Evolutionary conservation across 495 filamentous ascomycete genomes (phyloP).

Genomic region (Hypomontagnella monticulosa): DNA sequence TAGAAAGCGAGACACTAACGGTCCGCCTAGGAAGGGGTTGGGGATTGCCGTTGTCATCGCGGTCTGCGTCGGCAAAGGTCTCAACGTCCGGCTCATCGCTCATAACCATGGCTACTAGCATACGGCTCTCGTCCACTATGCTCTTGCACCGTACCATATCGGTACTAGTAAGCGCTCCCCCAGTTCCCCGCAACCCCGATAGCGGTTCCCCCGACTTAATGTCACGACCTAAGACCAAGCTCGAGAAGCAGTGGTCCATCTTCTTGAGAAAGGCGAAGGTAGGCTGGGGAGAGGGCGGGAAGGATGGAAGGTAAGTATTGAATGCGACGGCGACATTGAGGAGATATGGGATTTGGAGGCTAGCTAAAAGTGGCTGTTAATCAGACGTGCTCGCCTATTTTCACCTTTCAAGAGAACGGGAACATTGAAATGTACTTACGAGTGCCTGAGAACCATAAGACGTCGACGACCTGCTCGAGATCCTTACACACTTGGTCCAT

Average conservation of each 20-base stretch:
- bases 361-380: slow-evolving; percentile 61
- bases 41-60: slow-evolving; percentile 1
- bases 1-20: slow-evolving; percentile 16
- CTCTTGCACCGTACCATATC: slow-evolving; percentile 87
- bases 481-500: slow-evolving; percentile 76
- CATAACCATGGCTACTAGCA: slow-evolving; percentile 73
- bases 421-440: slow-evolving; percentile 63
- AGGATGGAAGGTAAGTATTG: slow-evolving; percentile 69
- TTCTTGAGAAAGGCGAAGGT: slow-evolving; percentile 77
- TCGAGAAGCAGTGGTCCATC: slow-evolving; percentile 79
- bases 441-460: slow-evolving; percentile 84
- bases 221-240: slow-evolving; percentile 73
- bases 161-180: slow-evolving; percentile 64
- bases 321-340: slow-evolving; percentile 78
- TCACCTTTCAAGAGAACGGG: neutral
- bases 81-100: slow-evolving; percentile 50
- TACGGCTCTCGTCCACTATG: slow-evolving; percentile 73
- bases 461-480: slow-evolving; percentile 74
- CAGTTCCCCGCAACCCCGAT: slow-evolving; percentile 67
- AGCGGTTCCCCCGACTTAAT: slow-evolving; percentile 69
- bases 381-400: neutral
- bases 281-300: slow-evolving; percentile 69
- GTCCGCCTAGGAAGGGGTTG: slow-evolving; percentile 16
- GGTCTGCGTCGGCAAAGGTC: slow-evolving; percentile 11
- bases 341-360: slow-evolving; percentile 83